These are phyloP conservation scores for Nakataea oryzae DNA, from an alignment of 2,329 filamentous ascomycete species.

Conservation along the genomic window DNA sequence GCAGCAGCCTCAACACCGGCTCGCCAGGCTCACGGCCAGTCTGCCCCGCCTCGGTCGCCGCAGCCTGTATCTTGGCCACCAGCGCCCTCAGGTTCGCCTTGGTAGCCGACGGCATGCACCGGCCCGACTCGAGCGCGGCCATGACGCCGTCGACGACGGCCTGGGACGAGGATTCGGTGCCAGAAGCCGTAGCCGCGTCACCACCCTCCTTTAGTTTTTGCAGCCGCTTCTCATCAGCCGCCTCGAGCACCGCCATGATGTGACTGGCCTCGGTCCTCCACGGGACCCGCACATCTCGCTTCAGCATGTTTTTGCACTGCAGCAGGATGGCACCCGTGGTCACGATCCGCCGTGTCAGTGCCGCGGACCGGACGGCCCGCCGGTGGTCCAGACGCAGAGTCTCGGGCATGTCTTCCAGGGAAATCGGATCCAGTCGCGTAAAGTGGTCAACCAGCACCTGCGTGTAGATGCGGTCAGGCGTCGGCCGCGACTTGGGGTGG, in stretches of 20 bases:
- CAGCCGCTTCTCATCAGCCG: conserved; percentile 27
- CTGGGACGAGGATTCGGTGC: background rate
- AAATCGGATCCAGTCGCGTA: conserved; percentile 47
- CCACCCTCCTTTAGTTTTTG: conserved; percentile 30
- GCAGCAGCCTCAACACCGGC: conserved; percentile 54
- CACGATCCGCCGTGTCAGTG: conserved; percentile 53
- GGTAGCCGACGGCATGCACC: conserved; percentile 54
- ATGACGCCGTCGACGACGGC: conserved; percentile 43
- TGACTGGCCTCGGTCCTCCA: conserved; percentile 68
- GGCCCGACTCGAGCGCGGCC: conserved; percentile 50
- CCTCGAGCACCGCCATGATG: conserved; percentile 58
- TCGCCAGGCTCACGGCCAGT: conserved; percentile 33
- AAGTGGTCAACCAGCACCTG: conserved; percentile 68
- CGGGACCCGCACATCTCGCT: conserved; percentile 65
- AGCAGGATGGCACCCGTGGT: conserved; percentile 65
- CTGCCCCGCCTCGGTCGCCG: conserved; percentile 33
- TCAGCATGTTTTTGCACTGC: conserved; percentile 74
- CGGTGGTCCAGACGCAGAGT: conserved; percentile 60
- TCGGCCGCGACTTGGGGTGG: conserved; percentile 51
- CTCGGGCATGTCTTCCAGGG: conserved; percentile 49
- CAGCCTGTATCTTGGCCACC: conserved; percentile 44
- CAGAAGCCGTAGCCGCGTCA: background rate
- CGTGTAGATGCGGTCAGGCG: conserved; percentile 60
- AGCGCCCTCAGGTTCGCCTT: conserved; percentile 47
- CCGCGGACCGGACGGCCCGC: conserved; percentile 48